Evolutionary conservation across 495 filamentous ascomycete genomes (phyloP).

Genomic region (Penicillium steckii): DNA sequence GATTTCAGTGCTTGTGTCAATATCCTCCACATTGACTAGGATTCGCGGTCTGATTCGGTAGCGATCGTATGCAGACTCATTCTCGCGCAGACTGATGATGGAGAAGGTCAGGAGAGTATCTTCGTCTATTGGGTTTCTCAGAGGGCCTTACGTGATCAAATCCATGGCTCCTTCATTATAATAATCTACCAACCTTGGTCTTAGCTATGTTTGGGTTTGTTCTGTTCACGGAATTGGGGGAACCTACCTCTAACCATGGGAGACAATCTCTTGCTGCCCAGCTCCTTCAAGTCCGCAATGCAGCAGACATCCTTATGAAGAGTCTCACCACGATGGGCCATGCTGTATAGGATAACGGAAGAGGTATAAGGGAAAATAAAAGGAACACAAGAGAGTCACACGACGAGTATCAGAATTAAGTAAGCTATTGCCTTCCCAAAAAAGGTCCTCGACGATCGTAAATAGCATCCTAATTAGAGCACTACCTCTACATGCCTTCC

Average conservation of each 20-base stretch:
- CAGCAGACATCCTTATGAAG: slow-evolving; percentile 34
- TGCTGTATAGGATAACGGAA: slow-evolving; percentile 6
- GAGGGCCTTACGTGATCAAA: slow-evolving; percentile 27
- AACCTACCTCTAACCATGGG: slow-evolving; percentile 29
- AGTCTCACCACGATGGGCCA: slow-evolving; percentile 34
- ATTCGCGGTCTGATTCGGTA: slow-evolving; percentile 58
- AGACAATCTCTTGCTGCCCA: slow-evolving; percentile 26
- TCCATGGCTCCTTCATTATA: slow-evolving; percentile 51
- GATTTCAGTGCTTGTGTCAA: slow-evolving; percentile 48
- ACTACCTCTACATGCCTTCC: neutral
- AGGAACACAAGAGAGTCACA: neutral
- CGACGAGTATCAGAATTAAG: slow-evolving; percentile 8
- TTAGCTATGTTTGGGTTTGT: neutral
- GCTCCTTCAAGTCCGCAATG: slow-evolving; percentile 32
- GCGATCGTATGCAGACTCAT: slow-evolving; percentile 49
- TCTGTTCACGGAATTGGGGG: too few relatives aligned
- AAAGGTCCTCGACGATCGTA: neutral
- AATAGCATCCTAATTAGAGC: neutral
- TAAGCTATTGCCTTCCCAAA: slow-evolving; percentile 2
- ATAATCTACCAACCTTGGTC: slow-evolving; percentile 35
- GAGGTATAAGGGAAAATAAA: neutral
- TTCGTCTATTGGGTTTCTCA: neutral
- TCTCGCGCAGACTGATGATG: slow-evolving; percentile 41
- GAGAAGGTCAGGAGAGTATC: neutral
- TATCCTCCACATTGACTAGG: slow-evolving; percentile 48